Evolutionary conservation across 2,329 filamentous ascomycete species (phyloP), one percentile per base, ranked within the genome.

Genomic region (Colletotrichum godetiae): DNA sequence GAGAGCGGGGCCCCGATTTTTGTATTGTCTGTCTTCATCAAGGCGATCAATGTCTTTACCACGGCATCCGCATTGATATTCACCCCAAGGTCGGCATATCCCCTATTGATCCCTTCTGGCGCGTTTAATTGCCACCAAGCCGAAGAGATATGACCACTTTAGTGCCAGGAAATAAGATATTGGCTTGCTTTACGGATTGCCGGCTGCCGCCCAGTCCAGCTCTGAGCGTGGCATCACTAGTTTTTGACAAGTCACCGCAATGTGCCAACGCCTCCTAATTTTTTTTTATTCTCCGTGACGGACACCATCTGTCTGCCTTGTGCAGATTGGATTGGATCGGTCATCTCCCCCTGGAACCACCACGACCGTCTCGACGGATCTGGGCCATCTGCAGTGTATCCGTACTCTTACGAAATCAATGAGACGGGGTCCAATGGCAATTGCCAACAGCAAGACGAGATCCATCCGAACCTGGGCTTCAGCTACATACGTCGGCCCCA

Each of bases 261-360:
- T 55, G 31, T 58, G 31, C 65, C 61, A 63, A 53, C 60, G 29
- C 29, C 42, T 52, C 52, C 66, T 58, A 42, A 42, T 68, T 49
- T 49, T 57, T 68, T 22, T 57, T 64, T 59, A 68, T 59, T 68
- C 42, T 55, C 60, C 60, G 65, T 31, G 67, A 62, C 55, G 70
- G 60, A 56, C 33, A 60, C 27, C 49, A 35, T 59, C 13, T 72
- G 31, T 35, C 37, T 55, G 24, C 24, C 15, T 22, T 22, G 29
- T 35, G 46, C 55, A 59, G 66, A 42, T 62, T 68, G 53, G 35
- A 57, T 57, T 58, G 65, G 58, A 68, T 53, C 69, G 52, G 58
- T 72, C 69, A 68, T 68, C 69, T 68, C 22, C 58, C 49, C 65
- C 65, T 62, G 64, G 64, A 52, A 49, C 68, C 68, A 62, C 57